These are phyloP conservation scores for Chrysoporthe austroafricana DNA, from an alignment of 2,329 filamentous ascomycete species.

Conservation along the genomic window DNA sequence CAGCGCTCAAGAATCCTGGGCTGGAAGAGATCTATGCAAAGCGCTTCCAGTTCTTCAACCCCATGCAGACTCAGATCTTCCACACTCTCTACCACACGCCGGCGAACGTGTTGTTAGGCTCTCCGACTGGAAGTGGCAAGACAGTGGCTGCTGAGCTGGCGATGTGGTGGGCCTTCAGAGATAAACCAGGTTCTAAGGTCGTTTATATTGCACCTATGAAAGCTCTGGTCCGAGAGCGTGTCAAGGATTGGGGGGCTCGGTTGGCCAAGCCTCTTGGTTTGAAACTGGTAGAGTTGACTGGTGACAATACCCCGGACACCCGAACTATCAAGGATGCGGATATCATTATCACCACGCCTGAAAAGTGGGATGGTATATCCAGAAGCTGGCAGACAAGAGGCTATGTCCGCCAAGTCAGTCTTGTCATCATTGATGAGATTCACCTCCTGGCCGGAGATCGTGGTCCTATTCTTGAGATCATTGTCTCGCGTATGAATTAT, in stretches of 20 bases:
- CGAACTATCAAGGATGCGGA: conserved; percentile 94
- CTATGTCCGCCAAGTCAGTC: conserved; percentile 90
- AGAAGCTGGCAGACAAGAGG: conserved; percentile 98
- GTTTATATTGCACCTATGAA: conserved; percentile 99
- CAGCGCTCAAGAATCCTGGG: conserved; percentile 82
- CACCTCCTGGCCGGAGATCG: conserved; percentile 95
- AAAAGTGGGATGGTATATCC: conserved; percentile 99
- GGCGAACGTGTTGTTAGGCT: conserved; percentile 90
- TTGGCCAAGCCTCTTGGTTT: conserved; percentile 82
- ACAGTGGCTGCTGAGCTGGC: conserved; percentile 94
- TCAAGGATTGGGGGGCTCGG: conserved; percentile 89
- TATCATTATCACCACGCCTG: conserved; percentile 98
- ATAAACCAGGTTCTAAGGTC: conserved; percentile 92
- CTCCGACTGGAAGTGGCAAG: conserved; percentile 96
- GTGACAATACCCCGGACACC: conserved; percentile 97
- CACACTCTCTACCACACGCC: conserved; percentile 93
- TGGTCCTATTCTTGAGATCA: conserved; percentile 97
- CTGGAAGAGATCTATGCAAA: conserved; percentile 88
- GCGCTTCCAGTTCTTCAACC: conserved; percentile 96
- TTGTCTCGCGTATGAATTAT: conserved; percentile 94
- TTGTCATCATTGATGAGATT: conserved; percentile 99
- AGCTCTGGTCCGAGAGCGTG: conserved; percentile 91
- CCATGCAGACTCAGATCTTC: conserved; percentile 99
- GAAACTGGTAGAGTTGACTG: conserved; percentile 92
- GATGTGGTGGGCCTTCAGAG: conserved; percentile 99